A percentile compares a stretch with the other conserved stretches of the same genome.
Conservation (phyloP, 1,284 basidiomycete species). For the Naganishia sp. region DNA sequence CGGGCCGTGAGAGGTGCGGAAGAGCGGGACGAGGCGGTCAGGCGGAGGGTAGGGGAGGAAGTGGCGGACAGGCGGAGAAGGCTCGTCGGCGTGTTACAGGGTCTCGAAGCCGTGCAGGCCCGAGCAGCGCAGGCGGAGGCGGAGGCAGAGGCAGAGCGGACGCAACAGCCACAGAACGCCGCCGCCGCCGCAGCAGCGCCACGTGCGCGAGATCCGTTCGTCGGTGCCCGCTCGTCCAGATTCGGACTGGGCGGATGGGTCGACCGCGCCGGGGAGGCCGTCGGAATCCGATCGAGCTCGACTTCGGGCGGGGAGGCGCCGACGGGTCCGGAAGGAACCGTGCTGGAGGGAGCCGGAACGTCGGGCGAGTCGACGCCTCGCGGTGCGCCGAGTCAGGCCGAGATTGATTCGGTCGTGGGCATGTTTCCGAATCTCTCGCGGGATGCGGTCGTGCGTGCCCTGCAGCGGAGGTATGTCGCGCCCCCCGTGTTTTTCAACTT, state of each 20-base stretch:
- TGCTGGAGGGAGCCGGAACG: neutral
- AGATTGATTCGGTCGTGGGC: conserved; percentile 59
- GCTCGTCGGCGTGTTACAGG: neutral
- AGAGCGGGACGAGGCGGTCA: conserved; percentile 34
- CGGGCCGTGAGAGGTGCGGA: conserved; percentile 8
- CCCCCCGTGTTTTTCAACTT: conserved; percentile 16
- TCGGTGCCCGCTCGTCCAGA: neutral
- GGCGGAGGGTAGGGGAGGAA: conserved; percentile 28
- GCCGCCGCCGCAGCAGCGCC: neutral
- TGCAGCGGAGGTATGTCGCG: conserved; percentile 72
- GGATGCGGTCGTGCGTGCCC: conserved; percentile 71
- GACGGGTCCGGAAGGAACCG: neutral
- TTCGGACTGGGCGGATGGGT: conserved; percentile 74
- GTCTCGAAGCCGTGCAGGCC: neutral
- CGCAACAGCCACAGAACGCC: neutral
- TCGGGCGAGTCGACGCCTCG: neutral
- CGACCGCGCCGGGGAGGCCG: conserved; percentile 56
- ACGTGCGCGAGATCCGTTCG: neutral
- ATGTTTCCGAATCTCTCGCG: conserved; percentile 81
- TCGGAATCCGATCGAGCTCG: conserved; percentile 14
- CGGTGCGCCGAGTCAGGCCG: conserved; percentile 15
- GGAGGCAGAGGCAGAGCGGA: neutral
- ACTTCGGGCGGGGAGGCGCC: neutral
- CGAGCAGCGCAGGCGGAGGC: neutral
- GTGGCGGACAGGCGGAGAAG: conserved; percentile 31